Conservation (phyloP, 2,329 filamentous ascomycete genomes). For the Teratosphaeriaceae sp. region DNA sequence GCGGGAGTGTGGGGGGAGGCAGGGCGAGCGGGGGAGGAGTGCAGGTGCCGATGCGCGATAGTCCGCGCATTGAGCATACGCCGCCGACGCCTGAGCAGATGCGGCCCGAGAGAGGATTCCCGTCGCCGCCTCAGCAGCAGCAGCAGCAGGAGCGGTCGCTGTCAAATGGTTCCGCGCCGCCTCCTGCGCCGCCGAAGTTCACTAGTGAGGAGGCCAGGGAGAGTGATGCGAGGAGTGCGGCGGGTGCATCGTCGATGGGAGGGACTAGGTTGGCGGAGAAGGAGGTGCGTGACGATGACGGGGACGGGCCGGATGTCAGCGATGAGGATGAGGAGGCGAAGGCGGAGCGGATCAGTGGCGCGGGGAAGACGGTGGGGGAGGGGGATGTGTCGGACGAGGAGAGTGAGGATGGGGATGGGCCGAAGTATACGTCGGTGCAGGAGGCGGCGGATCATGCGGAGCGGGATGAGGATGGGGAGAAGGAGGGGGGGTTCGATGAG, state of each 20-base stretch:
- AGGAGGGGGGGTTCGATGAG: conserved; percentile 18
- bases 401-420: conserved; percentile 5
- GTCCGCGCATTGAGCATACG: conserved; percentile 44
- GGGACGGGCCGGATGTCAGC: conserved; percentile 4
- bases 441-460: conserved; percentile 6
- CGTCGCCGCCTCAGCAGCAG: not conserved
- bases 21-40: conserved; percentile 8
- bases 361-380: not conserved
- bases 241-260: not conserved
- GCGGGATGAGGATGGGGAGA: conserved; percentile 7
- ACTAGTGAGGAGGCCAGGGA: not conserved
- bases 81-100: conserved; percentile 44
- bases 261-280: conserved; percentile 11
- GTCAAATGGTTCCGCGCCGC: not conserved
- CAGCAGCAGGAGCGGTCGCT: not conserved
- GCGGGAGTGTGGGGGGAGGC: not conserved
- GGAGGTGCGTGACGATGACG: conserved; percentile 2
- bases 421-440: conserved; percentile 7
- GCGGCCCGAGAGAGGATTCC: conserved; percentile 6
- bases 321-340: conserved; percentile 8
- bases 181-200: not conserved
- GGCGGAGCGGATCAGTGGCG: conserved; percentile 3
- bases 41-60: conserved; percentile 29
- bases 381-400: not conserved
- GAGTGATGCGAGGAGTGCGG: conserved; percentile 1